Evolutionary conservation across 371 early-diverging fungal genomes (phyloP).

Genomic region (Mucor ambiguus): DNA sequence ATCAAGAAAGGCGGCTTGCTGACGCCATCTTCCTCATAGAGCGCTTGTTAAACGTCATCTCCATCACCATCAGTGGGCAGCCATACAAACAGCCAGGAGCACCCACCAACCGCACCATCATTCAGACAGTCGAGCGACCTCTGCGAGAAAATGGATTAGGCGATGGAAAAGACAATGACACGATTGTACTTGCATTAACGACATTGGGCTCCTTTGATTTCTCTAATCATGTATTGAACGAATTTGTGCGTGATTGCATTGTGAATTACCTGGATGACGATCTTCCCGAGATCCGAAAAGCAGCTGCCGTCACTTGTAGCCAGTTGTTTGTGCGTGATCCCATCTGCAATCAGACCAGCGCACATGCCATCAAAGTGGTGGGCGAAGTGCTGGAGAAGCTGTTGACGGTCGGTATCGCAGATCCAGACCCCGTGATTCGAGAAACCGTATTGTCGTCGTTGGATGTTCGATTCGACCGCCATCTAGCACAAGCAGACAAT

Average conservation of each 20-base stretch:
- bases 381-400: slow-evolving; percentile 89
- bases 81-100: slow-evolving; percentile 86
- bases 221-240: slow-evolving; percentile 78
- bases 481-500: slow-evolving; percentile 90
- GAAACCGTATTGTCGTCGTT: slow-evolving; percentile 80
- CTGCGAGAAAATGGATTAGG: slow-evolving; percentile 43
- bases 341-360: slow-evolving; percentile 78
- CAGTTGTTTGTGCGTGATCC: slow-evolving; percentile 80
- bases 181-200: slow-evolving; percentile 83
- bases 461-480: slow-evolving; percentile 86
- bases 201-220: slow-evolving; percentile 92
- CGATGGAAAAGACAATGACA: slow-evolving; percentile 74
- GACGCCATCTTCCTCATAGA: slow-evolving; percentile 45
- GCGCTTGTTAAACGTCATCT: slow-evolving; percentile 87
- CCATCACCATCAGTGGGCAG: slow-evolving; percentile 83
- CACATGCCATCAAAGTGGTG: slow-evolving; percentile 85
- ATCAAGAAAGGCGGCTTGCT: background rate
- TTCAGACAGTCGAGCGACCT: slow-evolving; percentile 45
- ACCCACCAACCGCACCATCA: slow-evolving; percentile 49
- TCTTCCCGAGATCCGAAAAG: slow-evolving; percentile 79
- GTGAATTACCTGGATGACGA: slow-evolving; percentile 88
- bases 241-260: slow-evolving; percentile 89
- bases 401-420: slow-evolving; percentile 89
- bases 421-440: slow-evolving; percentile 83
- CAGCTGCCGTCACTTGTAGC: slow-evolving; percentile 90